phyloP scores from a whole-genome alignment of 768 basidiomycete species.

The Mycena epipterygia region DNA sequence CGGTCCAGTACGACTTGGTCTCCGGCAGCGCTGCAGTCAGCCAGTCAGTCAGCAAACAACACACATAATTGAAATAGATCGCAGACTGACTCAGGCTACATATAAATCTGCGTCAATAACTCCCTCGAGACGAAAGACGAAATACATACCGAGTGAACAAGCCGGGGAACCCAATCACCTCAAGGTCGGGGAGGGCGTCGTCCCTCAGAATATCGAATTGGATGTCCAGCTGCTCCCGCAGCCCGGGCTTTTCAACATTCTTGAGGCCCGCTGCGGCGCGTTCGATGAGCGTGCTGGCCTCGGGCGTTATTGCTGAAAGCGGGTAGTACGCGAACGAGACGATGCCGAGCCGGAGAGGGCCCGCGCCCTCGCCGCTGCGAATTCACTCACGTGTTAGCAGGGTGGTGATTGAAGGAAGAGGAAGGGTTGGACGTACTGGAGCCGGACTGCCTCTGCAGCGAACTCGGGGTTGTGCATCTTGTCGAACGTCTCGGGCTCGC shows the following conservation, averaged over 20 bases:
- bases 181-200: conserved; percentile 42
- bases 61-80: too few species aligned
- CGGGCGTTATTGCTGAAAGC: conserved; percentile 36
- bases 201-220: conserved; percentile 48
- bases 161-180: conserved; percentile 42
- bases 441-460: conserved; percentile 44
- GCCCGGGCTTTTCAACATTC: conserved; percentile 43
- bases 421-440: conserved; percentile 45
- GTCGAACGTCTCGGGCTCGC: conserved; percentile 42
- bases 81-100: neutral
- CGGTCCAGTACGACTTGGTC: conserved; percentile 57
- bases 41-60: neutral
- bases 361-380: neutral
- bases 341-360: conserved; percentile 34
- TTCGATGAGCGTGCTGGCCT: conserved; percentile 5
- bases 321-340: conserved; percentile 47
- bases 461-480: conserved; percentile 43
- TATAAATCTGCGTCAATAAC: neutral
- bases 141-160: conserved; percentile 29
- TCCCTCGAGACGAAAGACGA: conserved; percentile 9
- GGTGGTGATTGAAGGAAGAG: neutral
- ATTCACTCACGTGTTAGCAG: neutral
- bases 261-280: conserved; percentile 17
- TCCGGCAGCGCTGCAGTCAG: conserved; percentile 51
- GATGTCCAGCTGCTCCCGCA: conserved; percentile 56